These are phyloP conservation scores for Allium fistulosum DNA, from an alignment of 106 monocot species.

Conservation along the genomic window DNA sequence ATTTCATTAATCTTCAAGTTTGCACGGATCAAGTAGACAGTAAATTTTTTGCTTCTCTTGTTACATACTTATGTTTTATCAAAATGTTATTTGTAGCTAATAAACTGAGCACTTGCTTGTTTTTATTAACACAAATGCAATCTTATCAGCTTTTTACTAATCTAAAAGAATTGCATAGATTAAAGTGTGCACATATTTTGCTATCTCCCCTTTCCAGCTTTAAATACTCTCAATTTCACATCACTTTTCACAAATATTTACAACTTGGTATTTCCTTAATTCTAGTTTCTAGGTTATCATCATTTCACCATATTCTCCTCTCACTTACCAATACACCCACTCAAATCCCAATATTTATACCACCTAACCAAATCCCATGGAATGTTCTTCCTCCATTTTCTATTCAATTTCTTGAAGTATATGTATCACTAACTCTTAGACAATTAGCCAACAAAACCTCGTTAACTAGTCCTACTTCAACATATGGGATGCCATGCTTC, in stretches of 20 bases:
- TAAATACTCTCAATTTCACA: not conserved
- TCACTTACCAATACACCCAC: not conserved
- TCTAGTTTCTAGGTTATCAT: not conserved
- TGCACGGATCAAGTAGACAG: too few relatives aligned
- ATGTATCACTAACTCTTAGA: too few relatives aligned
- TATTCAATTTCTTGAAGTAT: too few relatives aligned
- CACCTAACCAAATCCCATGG: not conserved
- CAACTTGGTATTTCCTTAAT: not conserved
- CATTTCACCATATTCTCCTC: too few relatives aligned
- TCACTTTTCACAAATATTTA: not conserved
- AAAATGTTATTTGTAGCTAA: too few relatives aligned
- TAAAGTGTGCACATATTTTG: too few relatives aligned
- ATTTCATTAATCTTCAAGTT: too few relatives aligned
- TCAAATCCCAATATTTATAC: conserved; percentile 7
- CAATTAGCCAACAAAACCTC: not conserved
- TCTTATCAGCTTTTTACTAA: not conserved
- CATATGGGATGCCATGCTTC: conserved; percentile 64
- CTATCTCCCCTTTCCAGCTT: too few relatives aligned
- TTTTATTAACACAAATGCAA: not conserved
- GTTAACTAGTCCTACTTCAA: not conserved
- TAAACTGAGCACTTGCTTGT: too few relatives aligned
- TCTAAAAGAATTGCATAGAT: not conserved
- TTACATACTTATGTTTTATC: too few relatives aligned
- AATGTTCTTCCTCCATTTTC: not conserved
- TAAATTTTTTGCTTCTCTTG: too few relatives aligned